Evolutionary conservation across 495 filamentous ascomycete genomes (phyloP).

Genomic region (Ramalina peruviana): DNA sequence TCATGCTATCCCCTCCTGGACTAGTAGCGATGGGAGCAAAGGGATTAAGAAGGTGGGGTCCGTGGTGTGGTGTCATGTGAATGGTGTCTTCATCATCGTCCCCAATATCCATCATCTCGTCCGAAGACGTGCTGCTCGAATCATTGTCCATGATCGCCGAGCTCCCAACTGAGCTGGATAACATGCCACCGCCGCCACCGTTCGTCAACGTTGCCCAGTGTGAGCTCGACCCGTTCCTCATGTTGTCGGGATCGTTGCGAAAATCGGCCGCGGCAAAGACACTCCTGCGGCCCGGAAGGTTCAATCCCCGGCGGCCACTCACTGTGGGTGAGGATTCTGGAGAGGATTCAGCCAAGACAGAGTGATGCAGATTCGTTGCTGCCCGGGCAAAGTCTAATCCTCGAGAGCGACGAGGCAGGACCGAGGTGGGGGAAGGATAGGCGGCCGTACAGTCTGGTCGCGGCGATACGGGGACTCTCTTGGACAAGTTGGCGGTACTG

Average conservation of each 20-base stretch:
- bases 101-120: slow-evolving; percentile 62
- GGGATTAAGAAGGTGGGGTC: slow-evolving; percentile 29
- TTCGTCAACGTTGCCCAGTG: slow-evolving; percentile 33
- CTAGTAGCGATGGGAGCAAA: slow-evolving; percentile 33
- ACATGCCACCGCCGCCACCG: slow-evolving; percentile 47
- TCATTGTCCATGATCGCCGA: slow-evolving; percentile 68
- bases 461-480: slow-evolving; percentile 63
- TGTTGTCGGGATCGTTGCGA: slow-evolving; percentile 31
- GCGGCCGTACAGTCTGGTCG: slow-evolving; percentile 70
- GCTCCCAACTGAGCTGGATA: slow-evolving; percentile 79
- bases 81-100: slow-evolving; percentile 59
- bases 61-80: slow-evolving; percentile 50
- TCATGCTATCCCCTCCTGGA: slow-evolving; percentile 44
- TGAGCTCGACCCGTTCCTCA: slow-evolving; percentile 25
- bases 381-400: slow-evolving; percentile 87
- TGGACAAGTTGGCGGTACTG: slow-evolving; percentile 41
- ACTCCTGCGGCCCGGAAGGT: slow-evolving; percentile 51
- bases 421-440: slow-evolving; percentile 71
- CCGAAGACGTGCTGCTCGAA: slow-evolving; percentile 59
- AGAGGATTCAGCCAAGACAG: slow-evolving; percentile 78
- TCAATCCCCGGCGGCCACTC: slow-evolving; percentile 60
- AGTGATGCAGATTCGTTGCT: slow-evolving; percentile 91
- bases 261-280: slow-evolving; percentile 19
- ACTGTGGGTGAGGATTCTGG: slow-evolving; percentile 91
- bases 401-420: slow-evolving; percentile 72